Conservation (phyloP, 192 early-diverging fungal species). For the Spizellomyces sp. region DNA sequence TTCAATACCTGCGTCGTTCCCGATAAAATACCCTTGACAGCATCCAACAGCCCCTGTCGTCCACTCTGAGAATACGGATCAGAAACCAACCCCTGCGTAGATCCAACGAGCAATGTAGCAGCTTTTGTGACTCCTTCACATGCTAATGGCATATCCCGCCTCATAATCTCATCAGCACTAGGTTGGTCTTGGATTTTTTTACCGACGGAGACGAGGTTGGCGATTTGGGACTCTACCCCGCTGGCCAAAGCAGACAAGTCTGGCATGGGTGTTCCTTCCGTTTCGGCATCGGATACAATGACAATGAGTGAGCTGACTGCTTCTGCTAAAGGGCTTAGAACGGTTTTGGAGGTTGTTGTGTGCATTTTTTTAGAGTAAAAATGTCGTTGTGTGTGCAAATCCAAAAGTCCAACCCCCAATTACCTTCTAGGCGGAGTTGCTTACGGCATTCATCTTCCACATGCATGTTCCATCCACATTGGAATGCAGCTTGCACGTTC, state of each 20-base stretch:
- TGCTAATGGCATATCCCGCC: constrained; percentile 44
- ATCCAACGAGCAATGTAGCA: constrained; percentile 40
- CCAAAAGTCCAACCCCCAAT: too few relatives aligned
- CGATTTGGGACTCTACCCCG: constrained; percentile 47
- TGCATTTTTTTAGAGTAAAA: constrained; percentile 24
- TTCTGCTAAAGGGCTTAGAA: constrained; percentile 57
- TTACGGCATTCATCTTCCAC: too few relatives aligned
- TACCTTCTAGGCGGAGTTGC: too few relatives aligned
- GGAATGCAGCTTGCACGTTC: too few relatives aligned
- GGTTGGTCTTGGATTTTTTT: constrained; percentile 40
- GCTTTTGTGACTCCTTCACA: constrained; percentile 46
- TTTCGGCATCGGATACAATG: constrained; percentile 54
- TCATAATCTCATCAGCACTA: constrained; percentile 37
- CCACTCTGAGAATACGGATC: constrained; percentile 47
- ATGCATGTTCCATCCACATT: too few relatives aligned
- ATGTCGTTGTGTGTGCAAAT: not conserved
- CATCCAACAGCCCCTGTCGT: constrained; percentile 43
- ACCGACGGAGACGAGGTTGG: constrained; percentile 43
- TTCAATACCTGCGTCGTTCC: constrained; percentile 49
- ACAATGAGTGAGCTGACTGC: constrained; percentile 53
- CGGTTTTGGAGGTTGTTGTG: constrained; percentile 48
- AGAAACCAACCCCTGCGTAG: constrained; percentile 32
- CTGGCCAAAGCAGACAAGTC: constrained; percentile 44
- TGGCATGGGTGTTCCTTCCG: constrained; percentile 45
- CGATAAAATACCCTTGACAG: constrained; percentile 54